Base-by-base conservation (phyloP, 805 yeast genomes). In the Alloascoidea hylecoeti region DNA sequence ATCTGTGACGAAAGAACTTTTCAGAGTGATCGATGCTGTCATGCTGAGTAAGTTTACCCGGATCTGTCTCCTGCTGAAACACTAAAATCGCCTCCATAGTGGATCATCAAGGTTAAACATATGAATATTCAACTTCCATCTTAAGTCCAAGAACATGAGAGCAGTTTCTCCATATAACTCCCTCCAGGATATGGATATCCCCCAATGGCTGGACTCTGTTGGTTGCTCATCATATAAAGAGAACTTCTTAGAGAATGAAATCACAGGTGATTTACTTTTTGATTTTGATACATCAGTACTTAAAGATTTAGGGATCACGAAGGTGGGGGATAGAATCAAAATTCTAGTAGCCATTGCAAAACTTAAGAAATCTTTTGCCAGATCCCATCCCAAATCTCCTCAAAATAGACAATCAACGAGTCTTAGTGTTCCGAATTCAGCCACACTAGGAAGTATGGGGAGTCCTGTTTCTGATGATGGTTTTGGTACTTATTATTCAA, bases 241-340 rank as follows among this genome's bases (percentile, higher is more conserved):
- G 30, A 23, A 23, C n/a, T 32, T 32, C 16, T 44, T 40, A 16
- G 68, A 69, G 14, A 63, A 76, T 49, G 78, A 70, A 16, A 68
- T 79, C 44, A 65, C 75, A 0, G 59, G 63, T 16, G 81, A 75
- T 38, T 56, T 78, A 4, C 46, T 79, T 4, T 59, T 72, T 3
- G 78, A 74, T 42, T 57, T 77, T 34, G 95, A 83, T 48, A 63
- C 68, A 34, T 63, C 58, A 4, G 71, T 85, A 1, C 64, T 89
- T 40, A 70, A 67, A 36, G 92, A 79, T 40, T 52, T 92, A 6
- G 95, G 95, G 0, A 56, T 89, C 6, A 44, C 48, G n/a, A 78
- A 73, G 45, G 71, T 89, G 13, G 96, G 97, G 1, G 97, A 92
- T 53, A 61, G 96, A 17, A 62, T 89, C 15, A 63, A 79, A 18